Conservation (phyloP, 371 early-diverging fungal genomes). For the Apophysomyces sp. region DNA sequence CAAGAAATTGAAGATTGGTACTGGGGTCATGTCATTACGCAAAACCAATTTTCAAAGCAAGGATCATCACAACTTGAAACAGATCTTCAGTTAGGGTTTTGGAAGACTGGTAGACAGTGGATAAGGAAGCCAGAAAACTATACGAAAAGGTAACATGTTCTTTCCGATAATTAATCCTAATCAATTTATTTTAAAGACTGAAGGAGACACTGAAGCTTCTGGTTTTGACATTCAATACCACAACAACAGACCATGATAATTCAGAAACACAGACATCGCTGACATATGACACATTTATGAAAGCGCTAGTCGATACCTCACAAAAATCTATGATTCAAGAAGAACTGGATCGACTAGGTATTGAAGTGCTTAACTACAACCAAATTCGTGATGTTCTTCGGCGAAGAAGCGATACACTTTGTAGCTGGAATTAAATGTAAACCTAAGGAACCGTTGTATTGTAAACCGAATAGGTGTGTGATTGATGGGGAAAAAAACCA, state of each 20-base stretch:
- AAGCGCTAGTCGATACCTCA: slow-evolving; percentile 34
- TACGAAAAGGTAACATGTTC: slow-evolving; percentile 31
- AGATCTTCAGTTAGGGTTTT: slow-evolving; percentile 60
- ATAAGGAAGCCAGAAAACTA: slow-evolving; percentile 59
- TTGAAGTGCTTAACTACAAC: slow-evolving; percentile 30
- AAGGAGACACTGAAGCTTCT: slow-evolving; percentile 42
- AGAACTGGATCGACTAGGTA: slow-evolving; percentile 23
- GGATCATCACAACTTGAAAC: slow-evolving; percentile 55
- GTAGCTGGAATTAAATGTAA: slow-evolving; percentile 23
- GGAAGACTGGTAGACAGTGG: slow-evolving; percentile 52
- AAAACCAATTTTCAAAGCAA: slow-evolving; percentile 54
- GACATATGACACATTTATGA: slow-evolving; percentile 44
- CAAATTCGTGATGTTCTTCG: slow-evolving; percentile 48
- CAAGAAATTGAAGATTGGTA: slow-evolving; percentile 64
- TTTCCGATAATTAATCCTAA: background rate
- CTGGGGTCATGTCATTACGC: slow-evolving; percentile 56
- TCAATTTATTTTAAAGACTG: slow-evolving; percentile 26
- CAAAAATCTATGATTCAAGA: slow-evolving; percentile 17
- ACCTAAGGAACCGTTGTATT: too few species aligned
- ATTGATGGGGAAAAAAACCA: too few species aligned
- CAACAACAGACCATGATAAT: slow-evolving; percentile 7
- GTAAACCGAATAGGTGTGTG: too few species aligned
- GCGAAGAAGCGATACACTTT: slow-evolving; percentile 37
- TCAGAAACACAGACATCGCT: slow-evolving; percentile 12
- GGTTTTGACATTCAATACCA: slow-evolving; percentile 32